Conservation (phyloP, 2,329 filamentous ascomycete species). For the Botryotinia calthae region DNA sequence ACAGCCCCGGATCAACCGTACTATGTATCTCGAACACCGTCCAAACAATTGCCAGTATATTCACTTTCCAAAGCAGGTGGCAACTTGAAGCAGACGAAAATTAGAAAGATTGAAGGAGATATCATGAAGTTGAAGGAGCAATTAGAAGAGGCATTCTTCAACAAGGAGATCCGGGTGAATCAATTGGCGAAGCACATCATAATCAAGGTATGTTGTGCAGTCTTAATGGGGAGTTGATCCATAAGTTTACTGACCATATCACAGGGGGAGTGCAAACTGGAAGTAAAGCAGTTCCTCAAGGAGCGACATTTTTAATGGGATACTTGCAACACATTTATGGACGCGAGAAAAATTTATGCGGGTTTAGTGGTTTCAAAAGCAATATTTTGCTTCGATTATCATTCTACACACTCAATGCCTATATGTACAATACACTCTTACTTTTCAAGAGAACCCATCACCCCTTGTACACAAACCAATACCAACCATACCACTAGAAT, state of each 20-base stretch:
- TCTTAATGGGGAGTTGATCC: neutral
- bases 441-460: slow-evolving; percentile 26
- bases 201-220: slow-evolving; percentile 57
- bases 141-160: slow-evolving; percentile 56
- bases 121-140: slow-evolving; percentile 60
- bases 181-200: slow-evolving; percentile 68
- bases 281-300: slow-evolving; percentile 48
- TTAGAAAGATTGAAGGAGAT: slow-evolving; percentile 81
- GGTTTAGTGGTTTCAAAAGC: slow-evolving; percentile 23
- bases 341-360: neutral
- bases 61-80: slow-evolving; percentile 69
- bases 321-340: neutral
- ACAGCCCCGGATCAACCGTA: slow-evolving; percentile 30
- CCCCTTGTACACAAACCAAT: slow-evolving; percentile 31
- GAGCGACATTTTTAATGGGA: slow-evolving; percentile 39
- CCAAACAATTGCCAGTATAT: slow-evolving; percentile 75
- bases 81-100: slow-evolving; percentile 67
- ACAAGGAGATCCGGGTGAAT: slow-evolving; percentile 48
- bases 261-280: slow-evolving; percentile 50
- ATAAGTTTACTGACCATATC: neutral
- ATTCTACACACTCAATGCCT: slow-evolving; percentile 26
- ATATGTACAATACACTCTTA: slow-evolving; percentile 33
- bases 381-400: slow-evolving; percentile 25
- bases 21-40: slow-evolving; percentile 67
- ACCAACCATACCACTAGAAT: slow-evolving; percentile 26